A percentile compares a stretch with the other conserved stretches of the same genome.
These are phyloP conservation scores for Talaromyces stipitatus DNA, from an alignment of 495 filamentous ascomycete genomes.

Conservation along the genomic window DNA sequence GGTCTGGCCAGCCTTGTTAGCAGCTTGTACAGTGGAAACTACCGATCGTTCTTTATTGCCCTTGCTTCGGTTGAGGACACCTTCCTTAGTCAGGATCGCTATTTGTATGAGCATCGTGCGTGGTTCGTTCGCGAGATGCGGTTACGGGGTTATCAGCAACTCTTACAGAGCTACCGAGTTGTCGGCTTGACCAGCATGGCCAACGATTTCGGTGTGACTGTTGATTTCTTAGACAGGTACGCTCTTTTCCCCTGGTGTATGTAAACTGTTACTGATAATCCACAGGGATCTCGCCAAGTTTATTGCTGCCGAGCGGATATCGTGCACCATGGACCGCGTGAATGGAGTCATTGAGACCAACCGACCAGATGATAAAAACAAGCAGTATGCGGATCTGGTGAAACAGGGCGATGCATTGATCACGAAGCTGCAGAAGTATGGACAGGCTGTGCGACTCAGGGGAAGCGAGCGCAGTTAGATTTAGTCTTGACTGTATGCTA, in stretches of 20 bases:
- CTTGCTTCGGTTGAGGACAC: constrained; percentile 87
- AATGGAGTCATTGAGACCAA: constrained; percentile 97
- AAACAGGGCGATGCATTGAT: constrained; percentile 95
- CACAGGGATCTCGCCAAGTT: constrained; percentile 90
- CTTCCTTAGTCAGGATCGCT: constrained; percentile 89
- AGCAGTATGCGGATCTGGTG: constrained; percentile 95
- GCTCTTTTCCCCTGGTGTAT: constrained; percentile 1
- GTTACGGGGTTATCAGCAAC: constrained; percentile 87
- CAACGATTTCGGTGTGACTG: constrained; percentile 86
- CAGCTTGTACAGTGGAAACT: constrained; percentile 87
- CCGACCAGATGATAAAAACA: constrained; percentile 96
- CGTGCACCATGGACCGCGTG: constrained; percentile 95
- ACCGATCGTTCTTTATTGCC: constrained; percentile 85
- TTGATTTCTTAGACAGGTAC: constrained; percentile 92
- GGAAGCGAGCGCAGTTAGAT: constrained; percentile 76
- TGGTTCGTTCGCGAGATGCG: constrained; percentile 99
- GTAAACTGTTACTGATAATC: constrained; percentile 10
- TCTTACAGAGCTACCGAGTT: constrained; percentile 96
- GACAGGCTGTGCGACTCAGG: constrained; percentile 86
- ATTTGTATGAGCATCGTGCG: constrained; percentile 83
- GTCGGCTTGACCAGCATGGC: constrained; percentile 95
- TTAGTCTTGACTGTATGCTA: background rate
- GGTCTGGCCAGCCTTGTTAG: constrained; percentile 82
- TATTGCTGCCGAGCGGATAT: constrained; percentile 87
- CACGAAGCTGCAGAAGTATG: constrained; percentile 98